These are phyloP conservation scores for Capsicum pubescens DNA, from an alignment of 257 asterid species.

Conservation along the genomic window DNA sequence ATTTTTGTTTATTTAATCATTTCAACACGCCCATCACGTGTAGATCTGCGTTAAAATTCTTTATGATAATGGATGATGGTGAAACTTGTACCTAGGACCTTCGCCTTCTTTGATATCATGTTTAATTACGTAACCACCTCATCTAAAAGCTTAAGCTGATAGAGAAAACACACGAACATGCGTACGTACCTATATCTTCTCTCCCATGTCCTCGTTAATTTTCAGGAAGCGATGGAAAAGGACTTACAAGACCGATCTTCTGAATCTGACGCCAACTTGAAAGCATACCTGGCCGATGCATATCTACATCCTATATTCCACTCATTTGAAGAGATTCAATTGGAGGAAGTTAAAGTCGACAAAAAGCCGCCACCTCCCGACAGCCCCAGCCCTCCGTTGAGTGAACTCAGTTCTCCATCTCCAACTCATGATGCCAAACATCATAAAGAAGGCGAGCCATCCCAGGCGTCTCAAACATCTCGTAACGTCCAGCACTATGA, in stretches of 20 bases:
- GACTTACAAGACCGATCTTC: slow-evolving; percentile 64
- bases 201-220: slow-evolving; percentile 23
- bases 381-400: slow-evolving; percentile 47
- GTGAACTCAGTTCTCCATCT: slow-evolving; percentile 60
- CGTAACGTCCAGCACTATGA: slow-evolving; percentile 55
- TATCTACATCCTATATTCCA: slow-evolving; percentile 91
- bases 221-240: slow-evolving; percentile 91
- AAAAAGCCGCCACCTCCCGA: slow-evolving; percentile 36
- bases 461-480: slow-evolving; percentile 31
- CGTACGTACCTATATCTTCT: neutral
- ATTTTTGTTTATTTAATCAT: neutral
- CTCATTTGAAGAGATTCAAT: slow-evolving; percentile 79
- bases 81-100: neutral
- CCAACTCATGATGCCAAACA: slow-evolving; percentile 42
- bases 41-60: neutral
- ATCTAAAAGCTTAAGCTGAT: neutral
- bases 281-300: slow-evolving; percentile 80
- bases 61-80: neutral
- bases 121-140: neutral
- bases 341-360: slow-evolving; percentile 66
- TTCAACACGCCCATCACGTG: too few species aligned
- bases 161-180: neutral
- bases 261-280: slow-evolving; percentile 58
- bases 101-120: too few species aligned
- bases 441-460: slow-evolving; percentile 46